phyloP scores from a whole-genome alignment of 768 basidiomycete genomes.

The Pulveroboletus sp. region DNA sequence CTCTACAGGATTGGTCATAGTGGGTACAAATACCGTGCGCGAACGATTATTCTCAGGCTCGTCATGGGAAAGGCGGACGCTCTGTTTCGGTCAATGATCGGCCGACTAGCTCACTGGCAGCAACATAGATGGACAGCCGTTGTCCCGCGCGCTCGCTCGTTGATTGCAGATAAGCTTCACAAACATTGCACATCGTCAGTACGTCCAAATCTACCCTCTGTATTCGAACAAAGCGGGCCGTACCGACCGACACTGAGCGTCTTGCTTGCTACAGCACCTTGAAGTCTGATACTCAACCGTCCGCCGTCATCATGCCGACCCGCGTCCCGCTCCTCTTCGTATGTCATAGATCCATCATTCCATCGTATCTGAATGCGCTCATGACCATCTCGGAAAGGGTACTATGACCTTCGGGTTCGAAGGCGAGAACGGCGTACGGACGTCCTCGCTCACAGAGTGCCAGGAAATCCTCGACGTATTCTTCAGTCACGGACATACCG shows the following conservation, averaged over 20 bases:
- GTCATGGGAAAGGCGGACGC: no score
- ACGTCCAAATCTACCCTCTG: not conserved
- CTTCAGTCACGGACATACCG: conserved; percentile 38
- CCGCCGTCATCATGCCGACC: conserved; percentile 22
- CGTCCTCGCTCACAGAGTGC: conserved; percentile 32
- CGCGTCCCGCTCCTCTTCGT: conserved; percentile 27
- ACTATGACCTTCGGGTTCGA: conserved; percentile 45
- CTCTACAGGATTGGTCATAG: no score
- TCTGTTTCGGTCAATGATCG: no score
- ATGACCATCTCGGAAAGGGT: conserved; percentile 31
- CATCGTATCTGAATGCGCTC: not conserved
- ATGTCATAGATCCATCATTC: not conserved
- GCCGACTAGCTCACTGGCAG: no score
- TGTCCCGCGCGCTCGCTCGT: not conserved
- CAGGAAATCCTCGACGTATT: conserved; percentile 46
- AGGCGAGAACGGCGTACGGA: conserved; percentile 41
- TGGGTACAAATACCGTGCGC: no score
- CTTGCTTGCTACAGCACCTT: not conserved
- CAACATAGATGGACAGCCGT: no score
- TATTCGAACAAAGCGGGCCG: not conserved
- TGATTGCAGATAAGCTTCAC: no score
- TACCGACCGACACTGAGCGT: not conserved
- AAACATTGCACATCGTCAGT: not conserved
- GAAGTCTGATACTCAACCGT: not conserved
- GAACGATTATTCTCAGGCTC: no score